phyloP scores from a whole-genome alignment of 176 grass and related monocot species.

The Avena atlantica region DNA sequence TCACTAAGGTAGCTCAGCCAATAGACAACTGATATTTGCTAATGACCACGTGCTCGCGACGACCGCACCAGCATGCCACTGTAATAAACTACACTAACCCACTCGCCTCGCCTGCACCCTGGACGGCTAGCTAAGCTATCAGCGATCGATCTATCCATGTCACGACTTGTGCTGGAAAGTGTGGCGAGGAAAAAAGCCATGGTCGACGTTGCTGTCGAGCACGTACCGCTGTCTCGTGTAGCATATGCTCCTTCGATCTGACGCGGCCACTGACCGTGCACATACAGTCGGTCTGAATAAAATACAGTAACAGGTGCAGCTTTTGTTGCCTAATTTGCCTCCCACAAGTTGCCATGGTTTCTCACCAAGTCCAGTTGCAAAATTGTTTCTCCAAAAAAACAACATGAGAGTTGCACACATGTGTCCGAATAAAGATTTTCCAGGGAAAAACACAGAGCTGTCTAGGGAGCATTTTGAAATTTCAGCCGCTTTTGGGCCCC shows the following conservation, averaged over 20 bases:
- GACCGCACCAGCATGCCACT: background rate
- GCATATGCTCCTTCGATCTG: slow-evolving; percentile 25
- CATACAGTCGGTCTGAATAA: background rate
- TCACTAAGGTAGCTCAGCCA: background rate
- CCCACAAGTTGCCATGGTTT: background rate
- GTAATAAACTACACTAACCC: slow-evolving; percentile 2
- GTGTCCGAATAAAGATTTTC: too few species aligned
- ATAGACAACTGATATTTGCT: background rate
- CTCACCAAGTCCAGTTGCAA: too few species aligned
- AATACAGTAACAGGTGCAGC: background rate
- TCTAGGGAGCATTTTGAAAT: too few species aligned
- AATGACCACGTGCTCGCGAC: background rate
- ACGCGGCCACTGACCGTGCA: background rate
- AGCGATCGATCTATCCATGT: background rate
- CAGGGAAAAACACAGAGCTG: too few species aligned
- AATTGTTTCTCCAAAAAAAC: too few species aligned
- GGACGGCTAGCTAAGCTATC: background rate
- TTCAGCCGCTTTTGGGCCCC: too few species aligned
- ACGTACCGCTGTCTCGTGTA: slow-evolving; percentile 4
- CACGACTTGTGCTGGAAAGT: slow-evolving; percentile 24
- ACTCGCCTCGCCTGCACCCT: background rate
- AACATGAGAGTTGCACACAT: too few species aligned
- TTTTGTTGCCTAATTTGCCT: background rate
- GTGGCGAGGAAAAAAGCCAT: background rate
- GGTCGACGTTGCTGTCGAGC: slow-evolving; percentile 16